These are phyloP conservation scores for Theobroma grandiflorum DNA, from an alignment of 441 rosid genomes.

Conservation along the genomic window DNA sequence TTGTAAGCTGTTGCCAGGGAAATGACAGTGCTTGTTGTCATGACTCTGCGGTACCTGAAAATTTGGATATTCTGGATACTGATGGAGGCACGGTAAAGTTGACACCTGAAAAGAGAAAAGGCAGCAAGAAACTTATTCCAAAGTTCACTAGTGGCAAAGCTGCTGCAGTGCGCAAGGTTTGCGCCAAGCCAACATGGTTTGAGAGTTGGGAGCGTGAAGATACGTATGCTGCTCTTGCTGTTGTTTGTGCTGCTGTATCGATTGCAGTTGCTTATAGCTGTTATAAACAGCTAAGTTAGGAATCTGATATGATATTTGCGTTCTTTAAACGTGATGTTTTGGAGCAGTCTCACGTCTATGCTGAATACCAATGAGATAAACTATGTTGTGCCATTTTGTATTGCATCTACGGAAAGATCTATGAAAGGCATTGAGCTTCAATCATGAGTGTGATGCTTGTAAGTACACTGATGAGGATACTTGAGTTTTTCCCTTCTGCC, in stretches of 20 bases:
- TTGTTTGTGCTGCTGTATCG: slow-evolving; percentile 81
- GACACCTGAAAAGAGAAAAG: slow-evolving; percentile 62
- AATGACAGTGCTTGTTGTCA: slow-evolving; percentile 71
- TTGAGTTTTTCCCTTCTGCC: slow-evolving; percentile 7
- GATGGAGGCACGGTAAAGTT: slow-evolving; percentile 43
- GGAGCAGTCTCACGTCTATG: not conserved
- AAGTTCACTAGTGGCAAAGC: slow-evolving; percentile 53
- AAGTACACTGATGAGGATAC: not conserved
- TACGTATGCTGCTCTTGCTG: slow-evolving; percentile 86
- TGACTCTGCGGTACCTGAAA: slow-evolving; percentile 36
- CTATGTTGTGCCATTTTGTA: slow-evolving; percentile 12
- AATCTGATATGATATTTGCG: slow-evolving; percentile 5
- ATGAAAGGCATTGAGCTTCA: not conserved
- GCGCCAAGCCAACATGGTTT: slow-evolving; percentile 75
- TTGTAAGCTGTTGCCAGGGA: slow-evolving; percentile 65
- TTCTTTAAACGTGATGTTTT: not conserved
- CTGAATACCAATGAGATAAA: not conserved
- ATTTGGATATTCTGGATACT: slow-evolving; percentile 36
- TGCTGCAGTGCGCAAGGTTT: slow-evolving; percentile 46
- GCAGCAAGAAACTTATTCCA: slow-evolving; percentile 41
- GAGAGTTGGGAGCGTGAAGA: slow-evolving; percentile 98
- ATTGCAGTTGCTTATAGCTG: slow-evolving; percentile 80
- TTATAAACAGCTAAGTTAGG: slow-evolving; percentile 71
- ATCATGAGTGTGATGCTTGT: slow-evolving; percentile 5
- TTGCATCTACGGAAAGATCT: not conserved